Evolutionary conservation across 2,329 filamentous ascomycete genomes (phyloP).

Genomic region (Neofusicoccum ribis): DNA sequence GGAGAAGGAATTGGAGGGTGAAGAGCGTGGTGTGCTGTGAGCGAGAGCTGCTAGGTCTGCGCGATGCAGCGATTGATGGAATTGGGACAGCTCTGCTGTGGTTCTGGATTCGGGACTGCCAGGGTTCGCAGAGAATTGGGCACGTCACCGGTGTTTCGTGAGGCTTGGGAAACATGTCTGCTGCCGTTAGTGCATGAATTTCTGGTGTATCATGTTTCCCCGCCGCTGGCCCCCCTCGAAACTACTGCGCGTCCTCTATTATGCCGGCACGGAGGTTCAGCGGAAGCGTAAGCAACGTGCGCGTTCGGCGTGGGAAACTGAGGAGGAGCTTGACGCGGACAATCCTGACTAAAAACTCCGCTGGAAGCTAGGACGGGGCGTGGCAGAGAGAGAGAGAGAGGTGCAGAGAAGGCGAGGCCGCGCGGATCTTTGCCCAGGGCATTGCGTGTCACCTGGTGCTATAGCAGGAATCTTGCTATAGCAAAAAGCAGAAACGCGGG

Average conservation of each 20-base stretch:
- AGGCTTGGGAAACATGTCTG: background rate
- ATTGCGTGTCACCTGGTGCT: background rate
- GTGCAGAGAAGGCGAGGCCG: background rate
- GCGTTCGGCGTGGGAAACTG: background rate
- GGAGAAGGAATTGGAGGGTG: no score
- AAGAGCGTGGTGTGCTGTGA: no score
- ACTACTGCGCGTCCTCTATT: no score
- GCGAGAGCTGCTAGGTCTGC: no score
- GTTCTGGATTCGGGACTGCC: no score
- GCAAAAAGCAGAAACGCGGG: background rate
- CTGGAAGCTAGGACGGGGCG: background rate
- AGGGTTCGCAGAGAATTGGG: background rate
- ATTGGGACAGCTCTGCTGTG: no score
- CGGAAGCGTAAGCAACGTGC: background rate
- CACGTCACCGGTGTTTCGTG: background rate
- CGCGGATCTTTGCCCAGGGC: background rate
- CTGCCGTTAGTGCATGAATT: background rate
- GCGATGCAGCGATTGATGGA: no score
- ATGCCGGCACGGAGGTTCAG: background rate
- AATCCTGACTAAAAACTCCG: background rate
- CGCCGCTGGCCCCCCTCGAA: background rate
- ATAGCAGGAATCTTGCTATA: background rate
- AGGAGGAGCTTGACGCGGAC: background rate
- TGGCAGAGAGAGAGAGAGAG: background rate
- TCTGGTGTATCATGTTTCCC: background rate